These are phyloP conservation scores for Blastobotrys elegans DNA, from an alignment of 1,139 yeast species.

Conservation along the genomic window DNA sequence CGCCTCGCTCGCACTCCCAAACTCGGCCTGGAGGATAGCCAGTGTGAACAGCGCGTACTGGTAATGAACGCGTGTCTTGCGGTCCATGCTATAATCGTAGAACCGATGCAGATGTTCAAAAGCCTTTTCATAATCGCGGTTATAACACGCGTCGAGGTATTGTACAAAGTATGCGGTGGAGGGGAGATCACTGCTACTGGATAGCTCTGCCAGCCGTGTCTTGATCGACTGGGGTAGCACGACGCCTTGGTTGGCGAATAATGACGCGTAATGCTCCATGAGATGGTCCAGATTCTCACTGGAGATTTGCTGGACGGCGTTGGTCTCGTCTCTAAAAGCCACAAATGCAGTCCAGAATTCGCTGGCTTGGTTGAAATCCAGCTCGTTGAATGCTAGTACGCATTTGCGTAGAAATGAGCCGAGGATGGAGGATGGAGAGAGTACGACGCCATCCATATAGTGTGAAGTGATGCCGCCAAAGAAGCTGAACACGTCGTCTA, in stretches of 20 bases:
- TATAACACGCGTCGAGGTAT: constrained; percentile 58
- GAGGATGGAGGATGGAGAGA: constrained; percentile 27
- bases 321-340: neutral
- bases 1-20: constrained; percentile 72
- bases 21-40: constrained; percentile 73
- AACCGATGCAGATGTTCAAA: constrained; percentile 70
- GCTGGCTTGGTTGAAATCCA: constrained; percentile 56
- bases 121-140: constrained; percentile 68
- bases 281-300: constrained; percentile 46
- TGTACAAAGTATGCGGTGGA: constrained; percentile 63
- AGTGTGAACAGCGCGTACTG: constrained; percentile 79
- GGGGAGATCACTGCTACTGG: constrained; percentile 39
- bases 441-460: neutral
- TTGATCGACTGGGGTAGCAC: constrained; percentile 44
- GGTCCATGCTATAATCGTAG: constrained; percentile 81
- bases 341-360: constrained; percentile 39
- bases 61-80: constrained; percentile 51
- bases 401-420: constrained; percentile 43
- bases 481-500: constrained; percentile 20
- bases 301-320: neutral
- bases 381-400: constrained; percentile 45
- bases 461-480: neutral
- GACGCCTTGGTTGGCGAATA: constrained; percentile 43
- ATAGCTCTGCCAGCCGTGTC: constrained; percentile 42
- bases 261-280: constrained; percentile 52